Percentiles rank a stretch among this genome's conserved stretches.
These are phyloP conservation scores for Umbelopsis sp. DNA, from an alignment of 371 early-diverging fungal genomes.

Conservation along the genomic window DNA sequence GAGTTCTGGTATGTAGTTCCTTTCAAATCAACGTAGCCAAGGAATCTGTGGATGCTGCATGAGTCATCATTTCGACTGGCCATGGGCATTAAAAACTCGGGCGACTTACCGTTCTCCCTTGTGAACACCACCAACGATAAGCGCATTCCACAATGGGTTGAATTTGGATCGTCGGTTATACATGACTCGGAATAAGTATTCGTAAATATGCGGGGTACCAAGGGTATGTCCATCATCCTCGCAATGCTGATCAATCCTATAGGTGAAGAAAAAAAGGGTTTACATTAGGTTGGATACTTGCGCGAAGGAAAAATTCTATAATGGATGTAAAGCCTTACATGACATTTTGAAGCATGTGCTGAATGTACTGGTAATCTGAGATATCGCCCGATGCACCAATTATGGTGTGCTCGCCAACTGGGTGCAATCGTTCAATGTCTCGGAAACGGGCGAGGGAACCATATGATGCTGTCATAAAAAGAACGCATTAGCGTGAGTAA, in stretches of 20 bases:
- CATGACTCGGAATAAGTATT: constrained; percentile 91
- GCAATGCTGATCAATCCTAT: constrained; percentile 84
- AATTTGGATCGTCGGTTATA: constrained; percentile 92
- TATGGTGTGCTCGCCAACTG: constrained; percentile 83
- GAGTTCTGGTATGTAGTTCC: constrained; percentile 95
- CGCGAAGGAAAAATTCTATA: no score
- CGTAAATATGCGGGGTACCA: constrained; percentile 85
- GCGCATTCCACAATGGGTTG: constrained; percentile 96
- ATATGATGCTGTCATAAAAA: constrained; percentile 79
- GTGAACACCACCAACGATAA: constrained; percentile 91
- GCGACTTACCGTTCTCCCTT: constrained; percentile 62
- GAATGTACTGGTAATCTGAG: constrained; percentile 92
- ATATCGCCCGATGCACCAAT: constrained; percentile 96
- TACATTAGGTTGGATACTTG: no score
- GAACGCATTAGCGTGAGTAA: background rate
- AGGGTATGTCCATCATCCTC: constrained; percentile 90
- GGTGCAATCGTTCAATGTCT: constrained; percentile 84
- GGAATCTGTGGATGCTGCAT: constrained; percentile 61
- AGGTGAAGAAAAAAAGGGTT: background rate
- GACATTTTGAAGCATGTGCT: constrained; percentile 82
- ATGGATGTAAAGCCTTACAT: constrained; percentile 56
- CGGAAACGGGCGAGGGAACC: constrained; percentile 96
- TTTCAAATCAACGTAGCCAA: constrained; percentile 95
- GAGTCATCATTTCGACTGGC: no score
- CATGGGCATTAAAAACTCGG: background rate